Evolutionary conservation across 2,329 filamentous ascomycete genomes (phyloP).

Genomic region (Camillea tinctor): DNA sequence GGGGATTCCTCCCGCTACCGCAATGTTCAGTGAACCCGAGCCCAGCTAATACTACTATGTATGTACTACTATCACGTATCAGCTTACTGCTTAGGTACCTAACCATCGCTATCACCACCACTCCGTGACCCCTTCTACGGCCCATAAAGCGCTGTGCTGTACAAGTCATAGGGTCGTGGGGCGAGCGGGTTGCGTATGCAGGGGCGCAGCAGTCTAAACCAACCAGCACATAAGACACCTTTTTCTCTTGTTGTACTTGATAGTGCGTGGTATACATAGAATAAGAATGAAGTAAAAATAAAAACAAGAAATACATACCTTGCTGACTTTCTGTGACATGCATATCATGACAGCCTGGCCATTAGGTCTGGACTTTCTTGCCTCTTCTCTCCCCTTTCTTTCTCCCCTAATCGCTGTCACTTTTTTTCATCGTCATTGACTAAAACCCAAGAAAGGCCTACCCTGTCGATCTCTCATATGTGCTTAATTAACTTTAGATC

Average conservation of each 20-base stretch:
- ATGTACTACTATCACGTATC: too few relatives aligned
- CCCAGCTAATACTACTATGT: too few relatives aligned
- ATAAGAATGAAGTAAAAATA: too few relatives aligned
- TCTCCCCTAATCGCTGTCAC: not conserved
- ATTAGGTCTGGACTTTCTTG: not conserved
- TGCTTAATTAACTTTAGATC: not conserved
- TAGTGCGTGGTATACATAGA: too few relatives aligned
- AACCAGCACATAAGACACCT: not conserved
- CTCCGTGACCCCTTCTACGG: constrained; percentile 28
- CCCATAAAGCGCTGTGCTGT: constrained; percentile 8
- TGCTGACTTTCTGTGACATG: not conserved
- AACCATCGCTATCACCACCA: constrained; percentile 22
- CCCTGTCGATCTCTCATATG: not conserved
- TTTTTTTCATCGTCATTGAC: not conserved
- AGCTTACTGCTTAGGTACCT: not conserved
- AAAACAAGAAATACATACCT: not conserved
- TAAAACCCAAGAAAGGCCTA: too few relatives aligned
- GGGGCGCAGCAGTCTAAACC: constrained; percentile 22
- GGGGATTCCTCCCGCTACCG: too few relatives aligned
- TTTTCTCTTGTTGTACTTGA: not conserved
- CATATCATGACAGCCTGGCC: not conserved
- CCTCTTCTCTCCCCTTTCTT: too few relatives aligned
- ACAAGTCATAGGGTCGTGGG: constrained; percentile 17
- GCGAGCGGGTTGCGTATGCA: constrained; percentile 28
- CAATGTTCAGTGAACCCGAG: too few relatives aligned